Evolutionary conservation across 2,329 filamentous ascomycete species (phyloP), one percentile per base, ranked within the genome.

Genomic region (Geosmithia morbida): DNA sequence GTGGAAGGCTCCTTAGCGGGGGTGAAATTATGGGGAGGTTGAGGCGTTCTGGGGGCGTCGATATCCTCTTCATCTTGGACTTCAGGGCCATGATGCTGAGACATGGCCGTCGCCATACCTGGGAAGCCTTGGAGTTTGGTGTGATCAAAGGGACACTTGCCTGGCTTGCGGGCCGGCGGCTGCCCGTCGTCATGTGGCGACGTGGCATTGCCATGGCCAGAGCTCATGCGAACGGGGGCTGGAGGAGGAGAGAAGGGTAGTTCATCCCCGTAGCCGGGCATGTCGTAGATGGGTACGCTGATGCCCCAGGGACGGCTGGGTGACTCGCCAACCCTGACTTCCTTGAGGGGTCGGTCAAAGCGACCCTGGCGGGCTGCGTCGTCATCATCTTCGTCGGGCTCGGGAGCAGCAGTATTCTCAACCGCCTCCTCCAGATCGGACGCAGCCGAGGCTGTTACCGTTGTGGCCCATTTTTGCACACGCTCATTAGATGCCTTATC

Each of bases 271-370:
- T 63, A 55, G 18, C 17, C 40, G 10, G 17, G 19, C 6, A 60
- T 52, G 46, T 74, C 68, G 51, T 74, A 69, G 39, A 77, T 62
- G 2, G 89, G 89, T 0, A 96, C 82, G 5, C 79, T 78, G 46
- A 96, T 94, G 6, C 89, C 89, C 89, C 89, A 96, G 14, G 90
- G 90, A 43, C 90, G 75, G 61, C 85, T 94, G 5, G 90, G 90
- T 14, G 87, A 94, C 64, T 97, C 90, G 42, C 90, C 90, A 19
- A 97, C 81, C n/a, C 90, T 76, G 10, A 97, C 78, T 56, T 96
- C 90, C 59, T 90, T 87, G 46, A 97, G 63, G 0, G 85, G 81
- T 43, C 89, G 77, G 54, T 94, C 87, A 59, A 95, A 96, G 57
- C 82, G 85, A 49, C 81, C 74, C 52, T 80, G 72, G 48, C 87